Evolutionary conservation across 768 basidiomycete genomes (phyloP), one percentile per base, ranked within the genome.

Genomic region (Mycena olivaceomarginata): DNA sequence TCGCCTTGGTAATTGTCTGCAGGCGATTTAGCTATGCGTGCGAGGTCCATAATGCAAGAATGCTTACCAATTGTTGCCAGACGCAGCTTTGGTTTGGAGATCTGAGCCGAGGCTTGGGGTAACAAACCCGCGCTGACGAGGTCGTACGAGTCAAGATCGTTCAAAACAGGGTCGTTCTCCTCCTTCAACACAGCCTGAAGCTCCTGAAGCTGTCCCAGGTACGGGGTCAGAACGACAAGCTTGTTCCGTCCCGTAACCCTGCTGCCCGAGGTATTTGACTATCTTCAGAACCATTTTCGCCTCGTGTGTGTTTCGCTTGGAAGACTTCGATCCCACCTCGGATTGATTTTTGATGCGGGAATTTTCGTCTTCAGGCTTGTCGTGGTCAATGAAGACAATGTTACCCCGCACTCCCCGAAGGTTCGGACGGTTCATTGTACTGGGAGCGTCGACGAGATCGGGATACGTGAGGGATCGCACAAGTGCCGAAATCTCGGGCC

Each of bases 1-100:
- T 95, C 94, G 4, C 94, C 94, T 81, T 95, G 94, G 76, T 94
- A 95, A 79, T 95, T 95, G 79, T 95, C 94, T 76, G 63, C 16
- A 16, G 46, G n/a, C 37, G 9, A 60, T 15, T 60, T 18, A 72
- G 67, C 59, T 45, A 45, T 12, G 15, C 16, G 20, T 37, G 1
- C 43, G 18, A 9, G 10, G 51, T 8, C 15, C 6, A 10, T 1
- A 46, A 37, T 13, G 4, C 18, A 8, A n/a, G 20, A 43, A 8
- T 43, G 15, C 86, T 13, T 66, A 93, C 94, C 94, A 8, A 94
- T 94, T 0, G 94, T 94, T 0, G 93, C 91, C 0, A 95, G 82
- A 2, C 92, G 89, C 63, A 95, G 85, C 0, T 86, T 83, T 39
- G 84, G 87, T 82, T 91, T 93, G 0, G 80, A 80, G 1, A 85